Conservation (phyloP, 495 filamentous ascomycete genomes). For the Amorphotheca resinae region DNA sequence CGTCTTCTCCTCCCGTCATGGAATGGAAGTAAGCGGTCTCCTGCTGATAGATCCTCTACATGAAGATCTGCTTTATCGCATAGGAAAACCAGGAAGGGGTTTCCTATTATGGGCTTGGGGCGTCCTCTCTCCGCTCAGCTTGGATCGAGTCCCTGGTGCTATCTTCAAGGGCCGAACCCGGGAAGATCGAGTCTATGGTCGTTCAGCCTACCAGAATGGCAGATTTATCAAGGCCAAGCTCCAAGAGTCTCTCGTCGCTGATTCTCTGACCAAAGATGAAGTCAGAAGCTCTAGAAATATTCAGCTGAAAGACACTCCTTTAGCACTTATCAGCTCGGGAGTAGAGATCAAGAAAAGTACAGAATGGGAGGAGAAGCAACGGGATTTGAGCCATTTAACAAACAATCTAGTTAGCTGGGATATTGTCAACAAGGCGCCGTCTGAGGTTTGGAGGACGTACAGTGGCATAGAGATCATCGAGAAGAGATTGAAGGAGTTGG, state of each 20-base stretch:
- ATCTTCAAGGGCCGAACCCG: conserved; percentile 65
- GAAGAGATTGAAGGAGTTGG: conserved; percentile 39
- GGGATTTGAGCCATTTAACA: conserved; percentile 69
- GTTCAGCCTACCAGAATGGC: conserved; percentile 61
- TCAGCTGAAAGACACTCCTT: conserved; percentile 55
- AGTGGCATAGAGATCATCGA: conserved; percentile 60
- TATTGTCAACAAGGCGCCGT: conserved; percentile 71
- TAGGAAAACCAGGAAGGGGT: conserved; percentile 56
- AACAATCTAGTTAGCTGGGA: conserved; percentile 72
- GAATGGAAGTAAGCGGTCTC: conserved; percentile 56
- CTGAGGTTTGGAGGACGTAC: conserved; percentile 66
- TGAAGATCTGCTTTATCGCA: conserved; percentile 60
- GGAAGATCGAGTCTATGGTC: conserved; percentile 76
- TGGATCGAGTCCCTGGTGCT: conserved; percentile 66
- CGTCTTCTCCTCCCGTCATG: conserved; percentile 74
- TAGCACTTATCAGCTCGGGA: conserved; percentile 76
- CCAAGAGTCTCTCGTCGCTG: conserved; percentile 83
- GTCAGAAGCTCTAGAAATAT: conserved; percentile 63
- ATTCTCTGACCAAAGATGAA: conserved; percentile 69
- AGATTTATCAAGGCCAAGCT: conserved; percentile 78
- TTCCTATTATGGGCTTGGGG: conserved; percentile 80
- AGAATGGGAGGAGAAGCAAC: conserved; percentile 69
- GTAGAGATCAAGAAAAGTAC: conserved; percentile 37
- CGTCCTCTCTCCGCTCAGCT: conserved; percentile 69
- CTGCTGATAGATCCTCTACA: conserved; percentile 81